Percentiles rank a stretch among this genome's conserved stretches.
phyloP scores from a whole-genome alignment of 75 land plant species.

The Chamaecyparis obtusa region DNA sequence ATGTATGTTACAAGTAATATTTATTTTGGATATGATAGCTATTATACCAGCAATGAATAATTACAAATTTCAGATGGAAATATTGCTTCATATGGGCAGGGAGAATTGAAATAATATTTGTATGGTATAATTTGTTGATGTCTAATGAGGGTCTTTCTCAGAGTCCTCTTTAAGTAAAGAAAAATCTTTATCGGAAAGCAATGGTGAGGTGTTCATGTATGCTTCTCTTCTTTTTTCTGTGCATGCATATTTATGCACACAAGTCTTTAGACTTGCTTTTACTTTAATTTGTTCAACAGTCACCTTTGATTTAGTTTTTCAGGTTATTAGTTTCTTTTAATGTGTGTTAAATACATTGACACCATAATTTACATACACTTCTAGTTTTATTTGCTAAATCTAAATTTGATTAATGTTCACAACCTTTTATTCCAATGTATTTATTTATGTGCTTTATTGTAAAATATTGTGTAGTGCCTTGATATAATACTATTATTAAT shows the following conservation, averaged over 20 bases:
- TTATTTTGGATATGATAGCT: not conserved
- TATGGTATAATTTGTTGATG: not conserved
- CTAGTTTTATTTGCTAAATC: not conserved
- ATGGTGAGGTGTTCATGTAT: too few species aligned
- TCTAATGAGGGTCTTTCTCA: not conserved
- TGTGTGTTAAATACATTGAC: not conserved
- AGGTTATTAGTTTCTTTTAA: not conserved
- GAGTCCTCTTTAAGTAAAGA: not conserved
- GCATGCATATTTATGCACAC: not conserved
- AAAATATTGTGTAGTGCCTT: too few species aligned
- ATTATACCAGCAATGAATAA: not conserved
- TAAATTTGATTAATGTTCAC: too few species aligned
- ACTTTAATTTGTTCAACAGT: not conserved
- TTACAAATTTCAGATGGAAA: not conserved
- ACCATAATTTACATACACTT: not conserved
- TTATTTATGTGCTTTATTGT: too few species aligned
- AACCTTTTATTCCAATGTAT: too few species aligned
- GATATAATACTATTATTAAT: too few species aligned
- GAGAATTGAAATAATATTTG: not conserved
- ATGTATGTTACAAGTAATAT: not conserved
- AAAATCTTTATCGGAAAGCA: not conserved
- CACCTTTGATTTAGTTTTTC: not conserved
- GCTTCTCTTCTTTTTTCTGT: not conserved
- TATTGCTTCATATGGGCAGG: not conserved
- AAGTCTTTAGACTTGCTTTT: not conserved